A percentile compares a stretch with the other conserved stretches of the same genome.
These are phyloP conservation scores for Fusarium mangiferae DNA, from an alignment of 2,329 filamentous ascomycete species.

Conservation along the genomic window DNA sequence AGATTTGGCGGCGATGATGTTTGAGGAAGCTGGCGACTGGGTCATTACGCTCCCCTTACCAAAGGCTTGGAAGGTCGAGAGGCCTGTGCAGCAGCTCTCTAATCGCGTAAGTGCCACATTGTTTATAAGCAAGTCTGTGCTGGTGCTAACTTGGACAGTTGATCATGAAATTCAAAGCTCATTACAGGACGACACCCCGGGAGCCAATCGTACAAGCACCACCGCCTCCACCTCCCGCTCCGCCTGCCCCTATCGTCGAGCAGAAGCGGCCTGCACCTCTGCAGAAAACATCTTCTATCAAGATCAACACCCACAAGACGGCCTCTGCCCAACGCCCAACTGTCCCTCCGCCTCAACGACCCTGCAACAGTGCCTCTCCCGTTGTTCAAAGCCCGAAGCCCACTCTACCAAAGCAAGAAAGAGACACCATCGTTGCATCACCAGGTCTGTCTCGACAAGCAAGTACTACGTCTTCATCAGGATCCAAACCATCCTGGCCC, in stretches of 20 bases:
- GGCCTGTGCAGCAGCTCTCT: conserved; percentile 49
- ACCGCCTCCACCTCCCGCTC: conserved; percentile 18
- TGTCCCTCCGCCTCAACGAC: background rate
- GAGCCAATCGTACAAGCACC: conserved; percentile 38
- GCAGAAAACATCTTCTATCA: conserved; percentile 52
- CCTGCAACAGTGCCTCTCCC: conserved; percentile 1
- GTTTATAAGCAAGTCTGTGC: background rate
- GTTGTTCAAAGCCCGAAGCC: conserved; percentile 17
- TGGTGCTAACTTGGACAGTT: conserved; percentile 46
- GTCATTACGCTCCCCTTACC: conserved; percentile 55
- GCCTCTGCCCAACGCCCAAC: conserved; percentile 36
- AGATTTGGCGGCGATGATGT: conserved; percentile 59
- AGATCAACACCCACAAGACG: conserved; percentile 51
- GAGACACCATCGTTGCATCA: conserved; percentile 45
- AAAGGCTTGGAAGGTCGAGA: conserved; percentile 54
- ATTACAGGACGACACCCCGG: conserved; percentile 52
- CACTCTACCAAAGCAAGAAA: conserved; percentile 23
- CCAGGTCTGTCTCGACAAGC: conserved; percentile 38
- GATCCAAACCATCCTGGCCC: conserved; percentile 33
- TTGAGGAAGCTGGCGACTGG: conserved; percentile 57
- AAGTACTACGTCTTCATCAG: conserved; percentile 35
- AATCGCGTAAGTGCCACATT: conserved; percentile 48
- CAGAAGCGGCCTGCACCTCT: conserved; percentile 44
- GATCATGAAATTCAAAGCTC: conserved; percentile 52
- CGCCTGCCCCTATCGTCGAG: conserved; percentile 30